Percentiles rank a stretch among this genome's conserved stretches.
Conservation (phyloP, 805 yeast species). For the Ogataea dorogensis region DNA sequence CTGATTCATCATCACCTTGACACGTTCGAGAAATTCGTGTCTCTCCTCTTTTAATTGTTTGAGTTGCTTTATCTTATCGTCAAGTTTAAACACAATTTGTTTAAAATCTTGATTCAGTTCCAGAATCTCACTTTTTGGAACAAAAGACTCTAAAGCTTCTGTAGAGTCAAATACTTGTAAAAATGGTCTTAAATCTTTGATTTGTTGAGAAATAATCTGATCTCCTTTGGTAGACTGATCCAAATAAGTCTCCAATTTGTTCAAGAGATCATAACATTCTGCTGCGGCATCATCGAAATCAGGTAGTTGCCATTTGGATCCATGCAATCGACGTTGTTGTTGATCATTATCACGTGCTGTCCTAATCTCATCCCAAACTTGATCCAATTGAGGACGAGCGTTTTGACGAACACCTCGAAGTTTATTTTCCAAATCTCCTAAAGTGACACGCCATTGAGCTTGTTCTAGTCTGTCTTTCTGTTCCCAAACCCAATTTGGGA, state of each 20-base stretch:
- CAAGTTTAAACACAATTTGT: slow-evolving; percentile 35
- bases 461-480: slow-evolving; percentile 54
- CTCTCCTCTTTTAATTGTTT: slow-evolving; percentile 37
- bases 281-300: slow-evolving; percentile 45
- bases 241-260: slow-evolving; percentile 48
- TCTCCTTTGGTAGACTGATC: slow-evolving; percentile 65
- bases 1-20: slow-evolving; percentile 46
- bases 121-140: slow-evolving; percentile 42
- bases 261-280: slow-evolving; percentile 39
- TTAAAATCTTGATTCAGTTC: slow-evolving; percentile 36
- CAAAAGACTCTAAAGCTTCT: slow-evolving; percentile 31
- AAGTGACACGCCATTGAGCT: slow-evolving; percentile 48
- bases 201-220: slow-evolving; percentile 44
- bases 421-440: slow-evolving; percentile 45
- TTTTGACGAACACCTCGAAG: slow-evolving; percentile 43
- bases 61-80: slow-evolving; percentile 34
- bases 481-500: slow-evolving; percentile 57
- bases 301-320: slow-evolving; percentile 54
- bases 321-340: slow-evolving; percentile 47
- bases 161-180: slow-evolving; percentile 39
- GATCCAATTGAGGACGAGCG: slow-evolving; percentile 42
- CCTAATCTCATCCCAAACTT: slow-evolving; percentile 44
- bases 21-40: slow-evolving; percentile 38
- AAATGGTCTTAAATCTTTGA: slow-evolving; percentile 45
- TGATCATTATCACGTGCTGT: slow-evolving; percentile 58